Evolutionary conservation across 2,329 filamentous ascomycete genomes (phyloP), one percentile per base, ranked within the genome.

Genomic region (Colletotrichum tropicicola): DNA sequence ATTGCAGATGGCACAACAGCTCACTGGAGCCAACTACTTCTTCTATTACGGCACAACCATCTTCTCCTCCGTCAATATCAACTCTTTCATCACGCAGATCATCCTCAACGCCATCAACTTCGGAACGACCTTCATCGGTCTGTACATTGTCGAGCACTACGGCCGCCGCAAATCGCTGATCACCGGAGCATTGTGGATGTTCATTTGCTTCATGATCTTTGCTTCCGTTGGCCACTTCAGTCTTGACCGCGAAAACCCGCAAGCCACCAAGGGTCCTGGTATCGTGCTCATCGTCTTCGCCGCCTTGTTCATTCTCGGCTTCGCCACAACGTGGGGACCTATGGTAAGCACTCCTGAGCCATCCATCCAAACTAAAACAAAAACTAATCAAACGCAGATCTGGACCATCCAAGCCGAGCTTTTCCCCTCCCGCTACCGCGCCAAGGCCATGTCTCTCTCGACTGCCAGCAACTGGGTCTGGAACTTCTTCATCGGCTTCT

Each of bases 401-500:
- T 91, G 88, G 88, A 86, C 86, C 0, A 82, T 90, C 23, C 85
- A 89, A 48, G 86, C 87, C 5, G 87, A 90, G 72, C 84, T 92
- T 53, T 92, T 90, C 74, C 89, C 85, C 0, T 86, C 85, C 10
- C 81, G 87, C 13, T 89, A 89, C 71, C 82, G 87, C 37, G 87
- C 87, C 3, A 84, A 84, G 72, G 85, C 82, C 28, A 89, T 89
- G 82, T 87, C 86, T 2, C 73, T 90, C 2, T 83, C 86, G 0
- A 90, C 88, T 0, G 83, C 86, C 0, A 84, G 83, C 69, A 91
- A 91, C 75, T 91, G 89, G 89, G 80, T 83, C 30, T 92, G 89
- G 89, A 92, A 93, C 76, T 94, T 94, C 77, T 82, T 92, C 68
- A 85, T 89, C 65, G 87, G 87, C 0, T 94, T 94, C 81, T 93